Evolutionary conservation across 176 grass and related monocot genomes (phyloP).

Genomic region (Raddia guianensis): DNA sequence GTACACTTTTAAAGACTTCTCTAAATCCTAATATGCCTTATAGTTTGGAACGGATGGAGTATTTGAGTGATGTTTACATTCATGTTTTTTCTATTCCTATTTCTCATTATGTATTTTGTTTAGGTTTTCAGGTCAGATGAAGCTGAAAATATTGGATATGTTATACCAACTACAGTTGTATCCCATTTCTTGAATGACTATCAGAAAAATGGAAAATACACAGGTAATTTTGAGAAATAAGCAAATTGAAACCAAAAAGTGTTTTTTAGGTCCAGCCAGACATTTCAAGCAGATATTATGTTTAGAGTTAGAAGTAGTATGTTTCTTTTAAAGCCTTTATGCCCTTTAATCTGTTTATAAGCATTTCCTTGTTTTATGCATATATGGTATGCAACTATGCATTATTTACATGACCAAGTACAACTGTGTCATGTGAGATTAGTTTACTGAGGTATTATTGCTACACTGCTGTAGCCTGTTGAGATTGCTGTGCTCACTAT

Average conservation of each 20-base stretch:
- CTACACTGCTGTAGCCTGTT: slow-evolving; percentile 15
- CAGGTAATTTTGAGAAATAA: slow-evolving; percentile 65
- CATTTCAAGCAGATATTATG: slow-evolving; percentile 18
- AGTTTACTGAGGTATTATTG: no score
- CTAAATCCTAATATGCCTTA: no score
- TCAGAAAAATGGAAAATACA: slow-evolving; percentile 90
- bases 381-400: background rate
- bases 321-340: slow-evolving; percentile 12
- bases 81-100: background rate
- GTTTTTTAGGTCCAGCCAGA: background rate
- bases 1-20: no score
- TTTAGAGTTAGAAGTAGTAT: slow-evolving; percentile 1
- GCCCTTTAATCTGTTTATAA: slow-evolving; percentile 1
- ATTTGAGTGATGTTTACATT: background rate
- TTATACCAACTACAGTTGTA: slow-evolving; percentile 96
- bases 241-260: slow-evolving; percentile 1
- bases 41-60: no score
- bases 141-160: slow-evolving; percentile 99
- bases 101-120: slow-evolving; percentile 70
- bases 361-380: slow-evolving; percentile 8
- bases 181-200: slow-evolving; percentile 98
- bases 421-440: background rate
- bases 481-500: slow-evolving; percentile 26
- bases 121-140: slow-evolving; percentile 94
- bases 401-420: slow-evolving; percentile 4